A percentile compares a stretch with the other conserved stretches of the same genome.
phyloP scores from a whole-genome alignment of 257 asterid genomes.

The Solanum virginianum region DNA sequence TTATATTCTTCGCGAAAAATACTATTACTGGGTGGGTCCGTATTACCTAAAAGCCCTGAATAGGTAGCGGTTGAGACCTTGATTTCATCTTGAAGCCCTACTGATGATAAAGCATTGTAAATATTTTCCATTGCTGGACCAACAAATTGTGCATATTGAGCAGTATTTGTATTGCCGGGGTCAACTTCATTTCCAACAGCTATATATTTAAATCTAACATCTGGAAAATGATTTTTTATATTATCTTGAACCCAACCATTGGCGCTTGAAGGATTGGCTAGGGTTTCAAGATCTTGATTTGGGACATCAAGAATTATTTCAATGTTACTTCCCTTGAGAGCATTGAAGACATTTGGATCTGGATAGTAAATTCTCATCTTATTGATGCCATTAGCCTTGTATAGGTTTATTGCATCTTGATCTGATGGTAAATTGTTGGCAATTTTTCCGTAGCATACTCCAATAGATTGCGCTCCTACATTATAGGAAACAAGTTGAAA shows the following conservation, averaged over 20 bases:
- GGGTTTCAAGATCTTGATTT: slow-evolving; percentile 3
- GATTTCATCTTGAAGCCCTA: slow-evolving; percentile 5
- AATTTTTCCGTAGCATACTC: slow-evolving; percentile 19
- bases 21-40: slow-evolving; percentile 21
- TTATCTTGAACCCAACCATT: slow-evolving; percentile 23
- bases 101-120: not conserved
- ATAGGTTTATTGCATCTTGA: slow-evolving; percentile 12
- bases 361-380: slow-evolving; percentile 20
- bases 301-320: slow-evolving; percentile 18
- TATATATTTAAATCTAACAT: slow-evolving; percentile 22
- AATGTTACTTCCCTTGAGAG: slow-evolving; percentile 22
- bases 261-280: slow-evolving; percentile 3
- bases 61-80: slow-evolving; percentile 22
- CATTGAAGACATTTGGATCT: not conserved
- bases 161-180: not conserved
- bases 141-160: not conserved
- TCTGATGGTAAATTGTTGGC: slow-evolving; percentile 22
- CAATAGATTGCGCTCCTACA: slow-evolving; percentile 7
- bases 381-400: slow-evolving; percentile 9
- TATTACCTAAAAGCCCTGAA: not conserved
- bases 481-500: too few species aligned
- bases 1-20: not conserved
- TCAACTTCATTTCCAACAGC: slow-evolving; percentile 28
- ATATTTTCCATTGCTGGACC: slow-evolving; percentile 22
- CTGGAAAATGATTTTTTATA: not conserved